Base-by-base conservation (phyloP, 148 eudicot species). In the Pouteria glomerata region DNA sequence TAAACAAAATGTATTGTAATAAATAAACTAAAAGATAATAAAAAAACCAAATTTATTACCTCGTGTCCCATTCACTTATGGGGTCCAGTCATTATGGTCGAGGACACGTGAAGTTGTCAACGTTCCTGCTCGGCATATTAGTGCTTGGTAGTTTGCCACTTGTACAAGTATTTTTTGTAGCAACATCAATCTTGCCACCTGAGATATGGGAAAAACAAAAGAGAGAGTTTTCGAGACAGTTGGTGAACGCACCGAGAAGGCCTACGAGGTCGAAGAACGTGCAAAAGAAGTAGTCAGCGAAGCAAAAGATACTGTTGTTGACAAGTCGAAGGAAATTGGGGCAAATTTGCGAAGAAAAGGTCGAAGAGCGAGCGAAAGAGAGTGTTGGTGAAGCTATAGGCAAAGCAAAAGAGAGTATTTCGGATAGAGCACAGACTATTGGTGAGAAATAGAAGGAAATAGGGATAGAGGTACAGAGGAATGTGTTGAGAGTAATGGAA, bases 71-170 rank as follows among this genome's bases (percentile, higher is more conserved):
- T n/a, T n/a, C n/a, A n/a, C n/a, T n/a, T n/a, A n/a, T n/a, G n/a
- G n/a, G n/a, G n/a, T n/a, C n/a, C n/a, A n/a, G n/a, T n/a, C n/a
- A n/a, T n/a, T n/a, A n/a, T n/a, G n/a, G n/a, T n/a, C n/a, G n/a
- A n/a, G n/a, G n/a, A n/a, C n/a, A n/a, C n/a, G n/a, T n/a, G n/a
- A n/a, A n/a, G n/a, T n/a, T n/a, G n/a, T n/a, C n/a, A n/a, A n/a
- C n/a, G n/a, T n/a, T n/a, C n/a, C n/a, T n/a, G n/a, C 65, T 69
- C 2, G 57, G 81, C 24, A 67, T 84, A 1, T 35, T 70, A 21
- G 88, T 82, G 77, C 72, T 84, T 55, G n/a, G n/a, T n/a, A n/a
- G 84, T 82, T 4, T 87, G 89, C 51, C 83, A 84, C 1, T 82
- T 69, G 34, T 88, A 88, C 2, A 83, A 80, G 35, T 55, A n/a